Evolutionary conservation across 805 yeast genomes (phyloP), one percentile per base, ranked within the genome.

Genomic region (Yamadazyma phyllophila): DNA sequence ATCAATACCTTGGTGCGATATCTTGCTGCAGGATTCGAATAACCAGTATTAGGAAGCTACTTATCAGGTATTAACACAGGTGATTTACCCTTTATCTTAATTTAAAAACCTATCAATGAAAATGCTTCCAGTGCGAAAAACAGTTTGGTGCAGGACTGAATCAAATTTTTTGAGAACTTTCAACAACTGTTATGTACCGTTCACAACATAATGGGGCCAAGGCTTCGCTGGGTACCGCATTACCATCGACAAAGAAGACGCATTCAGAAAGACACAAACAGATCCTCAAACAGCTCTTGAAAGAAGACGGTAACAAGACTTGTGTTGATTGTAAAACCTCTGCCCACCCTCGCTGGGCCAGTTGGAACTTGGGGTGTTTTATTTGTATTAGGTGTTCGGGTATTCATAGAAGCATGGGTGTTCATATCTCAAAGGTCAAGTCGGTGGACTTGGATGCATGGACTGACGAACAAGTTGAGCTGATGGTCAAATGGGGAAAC

Each of bases 301-400:
- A 80, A 47, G 96, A 89, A 56, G 82, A 82, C 1, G 81, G 80
- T 31, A 94, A 94, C 71, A 80, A 79, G 58, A 63, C 70, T 36
- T 92, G 99, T 65, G 96, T 91, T 1, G 99, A 92, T 65, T 92
- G 99, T 68, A 92, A 94, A 64, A 77, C 82, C 0, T 78, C 92
- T 11, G 77, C 85, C 30, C 96, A 92, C 65, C 99, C 99, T 16
- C 77, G 98, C 44, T 92, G 99, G 99, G 97, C 98, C 9, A 84
- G 95, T 14, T 92, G 97, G 97, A 90, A 85, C 56, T 65, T 92
- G 44, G 99, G 99, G 17, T 81, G 94, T 46, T 91, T 94, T 59
- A 78, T 92, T 35, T 92, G 99, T 65, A 92, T 92, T 52, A 77
- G 94, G 57, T 92, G 99, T 66, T 91, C 97, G 1, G 99, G 99